These are phyloP conservation scores for Candida sanyaensis DNA, from an alignment of 1,139 yeast genomes.

Conservation along the genomic window DNA sequence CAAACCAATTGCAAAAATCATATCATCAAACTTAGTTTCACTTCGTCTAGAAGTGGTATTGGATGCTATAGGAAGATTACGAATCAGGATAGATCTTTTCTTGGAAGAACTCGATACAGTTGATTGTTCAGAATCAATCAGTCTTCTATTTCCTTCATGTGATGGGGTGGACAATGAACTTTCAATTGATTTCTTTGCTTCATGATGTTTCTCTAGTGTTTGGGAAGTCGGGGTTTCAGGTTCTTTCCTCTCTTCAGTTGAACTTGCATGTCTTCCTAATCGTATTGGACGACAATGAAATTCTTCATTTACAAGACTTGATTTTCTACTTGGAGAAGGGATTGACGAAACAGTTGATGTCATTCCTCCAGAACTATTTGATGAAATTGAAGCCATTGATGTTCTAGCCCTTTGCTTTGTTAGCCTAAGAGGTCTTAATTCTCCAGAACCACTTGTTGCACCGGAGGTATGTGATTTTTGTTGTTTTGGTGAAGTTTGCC, in stretches of 20 bases:
- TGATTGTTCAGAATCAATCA: constrained; percentile 5
- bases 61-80: constrained; percentile 33
- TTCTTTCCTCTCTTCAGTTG: constrained; percentile 5
- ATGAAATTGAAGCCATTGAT: constrained; percentile 13
- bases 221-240: constrained; percentile 3
- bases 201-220: not conserved
- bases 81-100: constrained; percentile 34
- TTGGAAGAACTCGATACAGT: constrained; percentile 11
- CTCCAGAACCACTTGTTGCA: constrained; percentile 7
- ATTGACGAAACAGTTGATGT: constrained; percentile 10
- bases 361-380: constrained; percentile 7
- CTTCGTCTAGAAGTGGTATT: constrained; percentile 1
- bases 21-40: constrained; percentile 24
- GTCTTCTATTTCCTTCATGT: not conserved
- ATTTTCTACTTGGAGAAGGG: constrained; percentile 5
- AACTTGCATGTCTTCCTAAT: constrained; percentile 22
- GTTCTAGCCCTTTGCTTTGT: constrained; percentile 29
- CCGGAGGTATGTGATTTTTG: constrained; percentile 4
- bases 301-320: constrained; percentile 20
- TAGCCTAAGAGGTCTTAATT: constrained; percentile 34
- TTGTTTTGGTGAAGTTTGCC: constrained; percentile 4
- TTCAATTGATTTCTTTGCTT: constrained; percentile 2
- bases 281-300: constrained; percentile 38
- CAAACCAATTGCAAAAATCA: constrained; percentile 80
- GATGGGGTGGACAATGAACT: not conserved